These are phyloP conservation scores for Actinomucor elegans DNA, from an alignment of 371 early-diverging fungal species.

Conservation along the genomic window DNA sequence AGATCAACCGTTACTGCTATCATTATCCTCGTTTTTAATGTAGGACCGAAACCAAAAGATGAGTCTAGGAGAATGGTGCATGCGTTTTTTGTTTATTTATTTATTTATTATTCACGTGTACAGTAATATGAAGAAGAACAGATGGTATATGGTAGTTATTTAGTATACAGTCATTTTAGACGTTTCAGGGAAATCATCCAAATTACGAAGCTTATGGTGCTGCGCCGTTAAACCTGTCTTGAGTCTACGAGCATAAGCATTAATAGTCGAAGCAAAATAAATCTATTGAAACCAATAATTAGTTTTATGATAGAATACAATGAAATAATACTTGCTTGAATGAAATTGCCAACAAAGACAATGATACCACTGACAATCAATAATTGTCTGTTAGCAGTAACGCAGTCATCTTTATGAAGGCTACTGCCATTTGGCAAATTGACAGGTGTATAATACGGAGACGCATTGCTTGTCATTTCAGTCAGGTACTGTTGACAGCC, in stretches of 20 bases:
- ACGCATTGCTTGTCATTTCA: neutral
- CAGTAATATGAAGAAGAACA: too few species aligned
- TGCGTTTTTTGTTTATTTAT: too few species aligned
- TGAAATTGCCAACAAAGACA: conserved; percentile 12
- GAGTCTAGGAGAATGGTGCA: too few species aligned
- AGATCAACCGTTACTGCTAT: too few species aligned
- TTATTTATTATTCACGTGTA: too few species aligned
- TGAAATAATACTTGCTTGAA: neutral
- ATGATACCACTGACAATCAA: conserved; percentile 12
- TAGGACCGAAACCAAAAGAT: too few species aligned
- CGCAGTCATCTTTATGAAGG: conserved; percentile 14
- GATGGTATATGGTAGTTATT: neutral
- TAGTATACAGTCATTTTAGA: conserved; percentile 17
- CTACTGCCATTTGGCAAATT: conserved; percentile 5
- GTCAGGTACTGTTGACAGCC: conserved; percentile 9
- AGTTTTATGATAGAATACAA: too few species aligned
- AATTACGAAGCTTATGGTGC: conserved; percentile 21
- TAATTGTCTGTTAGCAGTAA: conserved; percentile 8
- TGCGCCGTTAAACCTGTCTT: conserved; percentile 9
- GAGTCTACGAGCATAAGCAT: conserved; percentile 20
- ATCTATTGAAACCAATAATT: conserved; percentile 3
- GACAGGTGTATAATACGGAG: conserved; percentile 12
- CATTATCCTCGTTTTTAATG: too few species aligned
- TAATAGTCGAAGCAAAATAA: conserved; percentile 19
- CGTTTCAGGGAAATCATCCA: conserved; percentile 29